A percentile compares a stretch with the other conserved stretches of the same genome.
Conservation (phyloP, 2,329 filamentous ascomycete species). For the Pestalotiopsis sp. region DNA sequence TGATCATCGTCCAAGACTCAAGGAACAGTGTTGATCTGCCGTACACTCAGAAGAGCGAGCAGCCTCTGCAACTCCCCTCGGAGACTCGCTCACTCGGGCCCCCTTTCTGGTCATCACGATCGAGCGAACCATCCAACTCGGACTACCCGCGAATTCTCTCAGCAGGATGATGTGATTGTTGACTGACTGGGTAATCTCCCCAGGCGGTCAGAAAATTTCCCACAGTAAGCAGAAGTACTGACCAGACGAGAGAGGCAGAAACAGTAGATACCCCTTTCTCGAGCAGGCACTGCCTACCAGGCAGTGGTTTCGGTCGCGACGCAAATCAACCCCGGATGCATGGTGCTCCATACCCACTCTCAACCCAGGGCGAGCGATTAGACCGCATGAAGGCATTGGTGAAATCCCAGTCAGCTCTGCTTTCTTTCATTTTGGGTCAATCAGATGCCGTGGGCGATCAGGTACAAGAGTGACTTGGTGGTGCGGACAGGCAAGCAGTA, state of each 20-base stretch:
- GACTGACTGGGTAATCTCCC: background rate
- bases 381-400: background rate
- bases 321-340: background rate
- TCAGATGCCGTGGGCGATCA: background rate
- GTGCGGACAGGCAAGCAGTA: background rate
- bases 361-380: background rate
- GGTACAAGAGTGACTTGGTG: background rate
- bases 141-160: background rate
- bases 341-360: background rate
- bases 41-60: background rate
- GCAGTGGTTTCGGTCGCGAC: background rate
- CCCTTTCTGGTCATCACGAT: background rate
- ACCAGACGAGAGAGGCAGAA: background rate
- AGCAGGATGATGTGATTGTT: background rate
- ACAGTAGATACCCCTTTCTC: background rate
- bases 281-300: background rate
- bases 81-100: background rate
- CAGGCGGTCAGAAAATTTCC: background rate
- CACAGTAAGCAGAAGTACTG: background rate
- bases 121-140: background rate
- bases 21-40: background rate
- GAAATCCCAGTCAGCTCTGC: background rate
- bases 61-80: background rate
- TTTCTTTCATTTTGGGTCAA: background rate
- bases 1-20: constrained; percentile 1